These are phyloP conservation scores for Pseudogymnoascus sp. DNA, from an alignment of 2,329 filamentous ascomycete species.

Conservation along the genomic window DNA sequence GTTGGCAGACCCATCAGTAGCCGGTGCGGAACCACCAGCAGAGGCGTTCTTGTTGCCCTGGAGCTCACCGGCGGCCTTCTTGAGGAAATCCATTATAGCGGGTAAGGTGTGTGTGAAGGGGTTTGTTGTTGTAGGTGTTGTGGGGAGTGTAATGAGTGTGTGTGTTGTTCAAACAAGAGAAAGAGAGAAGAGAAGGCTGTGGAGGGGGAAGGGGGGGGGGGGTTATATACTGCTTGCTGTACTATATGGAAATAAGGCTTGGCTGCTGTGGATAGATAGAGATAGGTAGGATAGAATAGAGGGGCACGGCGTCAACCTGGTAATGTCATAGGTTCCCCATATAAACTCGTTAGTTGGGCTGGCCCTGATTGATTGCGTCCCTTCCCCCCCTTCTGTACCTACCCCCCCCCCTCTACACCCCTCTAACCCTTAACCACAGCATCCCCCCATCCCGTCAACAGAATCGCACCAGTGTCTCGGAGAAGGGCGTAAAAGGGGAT, in stretches of 20 bases:
- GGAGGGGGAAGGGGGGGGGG: not conserved
- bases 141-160: not conserved
- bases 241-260: not conserved
- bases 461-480: not conserved
- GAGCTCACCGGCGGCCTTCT: constrained; percentile 18
- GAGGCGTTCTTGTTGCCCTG: constrained; percentile 6
- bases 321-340: not conserved
- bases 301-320: not conserved
- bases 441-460: not conserved
- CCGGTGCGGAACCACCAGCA: not conserved
- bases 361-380: not conserved
- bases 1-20: not conserved
- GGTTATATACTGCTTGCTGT: not conserved
- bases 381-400: not conserved
- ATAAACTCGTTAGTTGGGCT: not conserved
- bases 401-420: not conserved
- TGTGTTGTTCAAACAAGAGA: not conserved
- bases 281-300: not conserved
- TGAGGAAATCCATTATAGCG: constrained; percentile 24
- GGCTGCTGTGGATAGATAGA: not conserved
- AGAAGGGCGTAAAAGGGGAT: not conserved
- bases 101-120: not conserved
- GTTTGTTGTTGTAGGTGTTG: not conserved
- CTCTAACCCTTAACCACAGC: not conserved
- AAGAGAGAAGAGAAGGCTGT: not conserved